phyloP scores from a whole-genome alignment of 1,139 yeast genomes.

The Petasospora fabianii region DNA sequence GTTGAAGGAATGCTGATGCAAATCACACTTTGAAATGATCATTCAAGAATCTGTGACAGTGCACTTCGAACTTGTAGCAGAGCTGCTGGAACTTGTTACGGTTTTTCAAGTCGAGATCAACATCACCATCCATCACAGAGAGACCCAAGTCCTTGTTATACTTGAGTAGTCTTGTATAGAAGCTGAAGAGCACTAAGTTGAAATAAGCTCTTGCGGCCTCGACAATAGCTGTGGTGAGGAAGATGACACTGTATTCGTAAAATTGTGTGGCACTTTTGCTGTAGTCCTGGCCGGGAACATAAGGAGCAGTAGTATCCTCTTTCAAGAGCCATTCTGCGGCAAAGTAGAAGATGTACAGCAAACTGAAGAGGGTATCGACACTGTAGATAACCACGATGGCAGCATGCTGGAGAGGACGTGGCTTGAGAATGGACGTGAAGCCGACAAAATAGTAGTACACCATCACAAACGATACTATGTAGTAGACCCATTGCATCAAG shows the following conservation, averaged over 20 bases:
- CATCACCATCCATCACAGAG: slow-evolving; percentile 28
- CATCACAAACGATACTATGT: slow-evolving; percentile 58
- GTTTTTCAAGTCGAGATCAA: slow-evolving; percentile 34
- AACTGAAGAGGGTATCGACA: slow-evolving; percentile 63
- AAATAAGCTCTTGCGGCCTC: slow-evolving; percentile 61
- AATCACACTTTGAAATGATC: not conserved
- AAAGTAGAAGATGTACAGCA: slow-evolving; percentile 71
- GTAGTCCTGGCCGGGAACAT: slow-evolving; percentile 25
- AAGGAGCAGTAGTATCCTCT: slow-evolving; percentile 29
- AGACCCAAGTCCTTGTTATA: slow-evolving; percentile 32
- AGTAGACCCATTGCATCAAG: slow-evolving; percentile 79
- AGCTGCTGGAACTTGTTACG: slow-evolving; percentile 27
- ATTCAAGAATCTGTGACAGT: slow-evolving; percentile 17
- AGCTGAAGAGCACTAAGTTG: slow-evolving; percentile 55
- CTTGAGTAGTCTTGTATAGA: slow-evolving; percentile 46
- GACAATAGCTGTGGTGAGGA: slow-evolving; percentile 51
- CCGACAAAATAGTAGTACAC: slow-evolving; percentile 70
- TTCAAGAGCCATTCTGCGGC: slow-evolving; percentile 68
- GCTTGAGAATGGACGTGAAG: slow-evolving; percentile 44
- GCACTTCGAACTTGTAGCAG: slow-evolving; percentile 30
- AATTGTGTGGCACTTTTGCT: slow-evolving; percentile 56
- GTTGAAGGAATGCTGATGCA: too few relatives aligned
- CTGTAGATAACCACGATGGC: slow-evolving; percentile 61
- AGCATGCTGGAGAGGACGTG: slow-evolving; percentile 50
- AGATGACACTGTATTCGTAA: slow-evolving; percentile 69